Evolutionary conservation across 1,139 yeast species (phyloP).

Genomic region (Saccharomyces uvarum): DNA sequence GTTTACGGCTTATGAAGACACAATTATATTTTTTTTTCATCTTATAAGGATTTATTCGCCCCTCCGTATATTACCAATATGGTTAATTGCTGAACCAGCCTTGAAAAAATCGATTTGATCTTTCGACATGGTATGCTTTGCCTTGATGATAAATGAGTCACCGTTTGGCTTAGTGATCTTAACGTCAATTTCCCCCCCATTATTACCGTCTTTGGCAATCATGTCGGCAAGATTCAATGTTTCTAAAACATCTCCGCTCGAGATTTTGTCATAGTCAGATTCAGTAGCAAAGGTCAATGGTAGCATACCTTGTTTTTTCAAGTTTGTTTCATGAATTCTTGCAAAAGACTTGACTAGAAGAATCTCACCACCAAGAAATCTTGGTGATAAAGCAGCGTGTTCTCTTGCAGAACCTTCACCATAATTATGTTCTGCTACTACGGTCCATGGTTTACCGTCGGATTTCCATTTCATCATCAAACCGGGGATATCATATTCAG

Average conservation of each 20-base stretch:
- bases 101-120: constrained; percentile 94
- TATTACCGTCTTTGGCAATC: constrained; percentile 73
- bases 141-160: constrained; percentile 54
- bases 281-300: constrained; percentile 89
- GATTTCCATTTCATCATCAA: constrained; percentile 92
- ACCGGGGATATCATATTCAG: constrained; percentile 78
- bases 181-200: constrained; percentile 71
- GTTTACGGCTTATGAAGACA: not conserved
- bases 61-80: constrained; percentile 61
- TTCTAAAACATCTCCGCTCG: constrained; percentile 69
- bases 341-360: constrained; percentile 93
- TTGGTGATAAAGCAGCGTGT: constrained; percentile 94
- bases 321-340: constrained; percentile 85
- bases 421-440: constrained; percentile 93
- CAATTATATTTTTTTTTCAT: not conserved
- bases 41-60: constrained; percentile 6
- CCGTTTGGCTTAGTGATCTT: constrained; percentile 74
- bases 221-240: constrained; percentile 73
- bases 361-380: constrained; percentile 84
- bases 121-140: constrained; percentile 92
- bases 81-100: constrained; percentile 94
- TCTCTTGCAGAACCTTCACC: constrained; percentile 99
- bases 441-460: constrained; percentile 81
- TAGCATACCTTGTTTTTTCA: constrained; percentile 93
- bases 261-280: constrained; percentile 72